A percentile compares a stretch with the other conserved stretches of the same genome.
Conservation (phyloP, 2,329 filamentous ascomycete genomes). For the Xylogone sp. region DNA sequence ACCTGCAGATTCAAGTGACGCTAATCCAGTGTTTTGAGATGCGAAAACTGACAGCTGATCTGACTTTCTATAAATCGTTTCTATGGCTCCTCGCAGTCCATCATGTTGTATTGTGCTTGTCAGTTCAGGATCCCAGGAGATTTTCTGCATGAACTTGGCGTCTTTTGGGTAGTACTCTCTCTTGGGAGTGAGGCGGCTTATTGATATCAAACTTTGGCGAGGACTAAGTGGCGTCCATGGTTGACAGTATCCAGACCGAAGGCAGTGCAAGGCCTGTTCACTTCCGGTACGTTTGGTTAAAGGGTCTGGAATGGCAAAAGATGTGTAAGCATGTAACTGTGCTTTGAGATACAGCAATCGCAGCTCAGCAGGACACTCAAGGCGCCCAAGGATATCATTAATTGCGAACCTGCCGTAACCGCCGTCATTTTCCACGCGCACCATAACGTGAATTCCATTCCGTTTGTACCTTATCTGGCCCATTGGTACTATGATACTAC, state of each 20-base stretch:
- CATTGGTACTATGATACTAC: constrained; percentile 52
- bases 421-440: constrained; percentile 33
- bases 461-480: constrained; percentile 31
- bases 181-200: constrained; percentile 24
- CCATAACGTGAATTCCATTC: constrained; percentile 37
- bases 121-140: constrained; percentile 37
- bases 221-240: constrained; percentile 17
- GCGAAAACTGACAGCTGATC: constrained; percentile 14
- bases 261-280: constrained; percentile 51
- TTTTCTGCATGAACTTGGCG: constrained; percentile 37
- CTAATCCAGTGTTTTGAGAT: not conserved
- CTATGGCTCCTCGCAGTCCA: constrained; percentile 9
- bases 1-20: not conserved
- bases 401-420: constrained; percentile 48
- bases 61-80: constrained; percentile 13
- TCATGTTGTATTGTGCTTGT: constrained; percentile 38
- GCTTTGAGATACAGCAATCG: constrained; percentile 53
- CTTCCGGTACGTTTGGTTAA: constrained; percentile 56
- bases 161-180: constrained; percentile 40
- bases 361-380: constrained; percentile 56
- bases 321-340: constrained; percentile 56
- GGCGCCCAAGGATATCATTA: constrained; percentile 48
- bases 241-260: constrained; percentile 43
- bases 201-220: constrained; percentile 2
- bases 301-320: constrained; percentile 51